Conservation (phyloP, 73 alveolate genomes). For the Uronychia setigera region DNA sequence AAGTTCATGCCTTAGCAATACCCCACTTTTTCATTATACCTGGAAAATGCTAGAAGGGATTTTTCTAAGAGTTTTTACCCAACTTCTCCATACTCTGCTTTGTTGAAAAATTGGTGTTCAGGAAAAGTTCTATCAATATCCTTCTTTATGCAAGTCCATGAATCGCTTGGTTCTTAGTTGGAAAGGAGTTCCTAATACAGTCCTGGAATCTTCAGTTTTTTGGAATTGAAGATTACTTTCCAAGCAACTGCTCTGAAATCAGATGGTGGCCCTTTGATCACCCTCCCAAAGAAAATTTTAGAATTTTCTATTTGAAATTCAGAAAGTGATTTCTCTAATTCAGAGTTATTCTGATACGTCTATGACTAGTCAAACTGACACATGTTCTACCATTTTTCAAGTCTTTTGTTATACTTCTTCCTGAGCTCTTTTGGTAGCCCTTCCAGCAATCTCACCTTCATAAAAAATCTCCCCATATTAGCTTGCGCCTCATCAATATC, state of each 20-base stretch:
- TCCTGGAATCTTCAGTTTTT: constrained; percentile 14
- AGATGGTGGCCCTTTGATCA: constrained; percentile 65
- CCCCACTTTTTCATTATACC: constrained; percentile 47
- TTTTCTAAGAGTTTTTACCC: constrained; percentile 31
- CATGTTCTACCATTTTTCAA: constrained; percentile 33
- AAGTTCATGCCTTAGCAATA: constrained; percentile 67
- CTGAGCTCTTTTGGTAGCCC: background rate
- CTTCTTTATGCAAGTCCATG: constrained; percentile 28
- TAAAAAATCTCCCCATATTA: background rate
- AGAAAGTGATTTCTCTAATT: background rate
- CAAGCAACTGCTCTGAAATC: constrained; percentile 62
- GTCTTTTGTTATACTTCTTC: background rate
- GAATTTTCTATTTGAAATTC: constrained; percentile 20
- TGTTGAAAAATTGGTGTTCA: constrained; percentile 41
- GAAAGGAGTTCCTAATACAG: constrained; percentile 24
- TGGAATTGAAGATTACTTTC: constrained; percentile 14
- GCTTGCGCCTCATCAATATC: background rate
- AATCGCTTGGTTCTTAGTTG: constrained; percentile 7
- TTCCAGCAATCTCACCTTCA: background rate
- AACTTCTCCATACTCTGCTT: constrained; percentile 26
- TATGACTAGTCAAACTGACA: background rate
- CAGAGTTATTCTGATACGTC: background rate
- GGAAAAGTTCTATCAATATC: constrained; percentile 71
- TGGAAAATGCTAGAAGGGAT: constrained; percentile 32
- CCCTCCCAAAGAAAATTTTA: constrained; percentile 15